These are phyloP conservation scores for Microcyclospora tardicrescens DNA, from an alignment of 2,329 filamentous ascomycete species.

Conservation along the genomic window DNA sequence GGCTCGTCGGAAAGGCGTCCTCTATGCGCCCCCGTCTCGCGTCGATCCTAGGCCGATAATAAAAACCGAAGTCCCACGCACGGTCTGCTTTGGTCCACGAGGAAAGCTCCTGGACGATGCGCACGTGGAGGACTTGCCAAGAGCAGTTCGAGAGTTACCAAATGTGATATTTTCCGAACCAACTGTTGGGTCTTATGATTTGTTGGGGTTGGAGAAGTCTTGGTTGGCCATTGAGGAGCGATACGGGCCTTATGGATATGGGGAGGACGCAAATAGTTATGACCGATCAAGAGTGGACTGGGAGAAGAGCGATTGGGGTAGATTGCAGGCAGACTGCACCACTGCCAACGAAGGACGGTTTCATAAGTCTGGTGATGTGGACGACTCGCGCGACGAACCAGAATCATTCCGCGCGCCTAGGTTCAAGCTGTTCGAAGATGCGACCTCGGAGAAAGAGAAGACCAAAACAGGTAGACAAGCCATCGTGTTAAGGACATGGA, in stretches of 20 bases:
- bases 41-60: no score
- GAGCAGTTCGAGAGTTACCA: no score
- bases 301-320: conserved; percentile 54
- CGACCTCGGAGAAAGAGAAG: not conserved
- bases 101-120: no score
- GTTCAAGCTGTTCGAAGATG: conserved; percentile 1
- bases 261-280: conserved; percentile 22
- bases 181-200: conserved; percentile 9
- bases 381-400: not conserved
- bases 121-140: no score
- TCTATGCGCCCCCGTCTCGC: no score
- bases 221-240: conserved; percentile 46
- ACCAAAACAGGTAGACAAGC: conserved; percentile 13
- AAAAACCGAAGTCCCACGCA: no score
- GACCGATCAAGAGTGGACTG: conserved; percentile 35
- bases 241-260: conserved; percentile 43
- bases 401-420: conserved; percentile 8
- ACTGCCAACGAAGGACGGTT: conserved; percentile 52
- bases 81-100: no score
- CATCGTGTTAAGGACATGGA: conserved; percentile 31
- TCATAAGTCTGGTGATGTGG: not conserved
- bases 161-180: conserved; percentile 1
- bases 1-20: no score
- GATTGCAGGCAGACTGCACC: conserved; percentile 51
- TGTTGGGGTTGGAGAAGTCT: conserved; percentile 33